Evolutionary conservation across 176 grass and related monocot species (phyloP).

Genomic region (Musa beccarii): DNA sequence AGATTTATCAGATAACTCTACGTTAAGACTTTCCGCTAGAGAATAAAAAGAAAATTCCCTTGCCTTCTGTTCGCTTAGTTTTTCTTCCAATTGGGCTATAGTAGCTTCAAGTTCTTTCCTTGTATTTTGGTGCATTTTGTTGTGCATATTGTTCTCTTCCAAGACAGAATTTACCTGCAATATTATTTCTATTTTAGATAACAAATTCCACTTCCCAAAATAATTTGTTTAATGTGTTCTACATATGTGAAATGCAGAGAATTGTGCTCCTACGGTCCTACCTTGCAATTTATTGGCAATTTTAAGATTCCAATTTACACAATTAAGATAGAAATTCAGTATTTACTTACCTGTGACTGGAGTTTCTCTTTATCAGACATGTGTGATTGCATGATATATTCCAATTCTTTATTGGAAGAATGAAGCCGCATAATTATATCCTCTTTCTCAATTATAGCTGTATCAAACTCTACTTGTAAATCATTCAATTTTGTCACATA

Average conservation of each 20-base stretch:
- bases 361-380: conserved; percentile 36
- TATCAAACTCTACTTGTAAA: conserved; percentile 38
- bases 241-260: too few relatives aligned
- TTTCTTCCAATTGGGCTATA: too few relatives aligned
- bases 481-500: conserved; percentile 60
- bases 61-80: conserved; percentile 22
- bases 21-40: conserved; percentile 1
- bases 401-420: conserved; percentile 32
- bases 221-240: too few relatives aligned
- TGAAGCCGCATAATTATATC: conserved; percentile 28
- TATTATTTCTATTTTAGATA: conserved; percentile 11
- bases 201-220: background rate
- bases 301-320: too few relatives aligned
- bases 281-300: too few relatives aligned
- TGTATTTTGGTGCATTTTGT: conserved; percentile 44
- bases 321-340: too few relatives aligned
- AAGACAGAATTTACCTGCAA: conserved; percentile 43
- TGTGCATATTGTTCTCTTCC: conserved; percentile 54
- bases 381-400: conserved; percentile 41
- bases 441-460: conserved; percentile 36
- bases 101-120: conserved; percentile 59
- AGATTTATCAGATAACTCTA: conserved; percentile 39
- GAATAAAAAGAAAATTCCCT: background rate
- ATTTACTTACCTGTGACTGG: conserved; percentile 50
- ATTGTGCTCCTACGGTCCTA: too few relatives aligned